phyloP scores from a whole-genome alignment of 257 asterid species.

The Lycium ferocissimum region DNA sequence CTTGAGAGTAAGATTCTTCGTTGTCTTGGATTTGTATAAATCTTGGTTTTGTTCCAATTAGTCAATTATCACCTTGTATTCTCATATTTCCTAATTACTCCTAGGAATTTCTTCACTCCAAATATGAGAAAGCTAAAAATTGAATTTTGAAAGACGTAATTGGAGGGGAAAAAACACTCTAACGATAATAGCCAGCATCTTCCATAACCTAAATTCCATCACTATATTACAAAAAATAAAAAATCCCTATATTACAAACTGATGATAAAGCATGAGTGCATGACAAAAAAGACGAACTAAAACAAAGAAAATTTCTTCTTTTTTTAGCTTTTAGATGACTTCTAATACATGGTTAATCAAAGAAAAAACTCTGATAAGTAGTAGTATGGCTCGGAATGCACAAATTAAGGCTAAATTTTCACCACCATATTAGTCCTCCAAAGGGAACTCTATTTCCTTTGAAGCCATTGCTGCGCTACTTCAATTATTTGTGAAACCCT shows the following conservation, averaged over 20 bases:
- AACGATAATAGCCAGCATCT: neutral
- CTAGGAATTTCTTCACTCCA: neutral
- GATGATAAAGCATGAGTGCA: neutral
- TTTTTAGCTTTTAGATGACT: neutral
- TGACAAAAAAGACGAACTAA: neutral
- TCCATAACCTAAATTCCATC: neutral
- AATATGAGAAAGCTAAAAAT: neutral
- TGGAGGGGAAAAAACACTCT: neutral
- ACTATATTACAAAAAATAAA: slow-evolving; percentile 3
- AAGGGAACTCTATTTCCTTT: slow-evolving; percentile 14
- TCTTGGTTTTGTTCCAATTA: neutral
- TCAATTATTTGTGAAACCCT: slow-evolving; percentile 16
- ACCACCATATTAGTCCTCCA: slow-evolving; percentile 16
- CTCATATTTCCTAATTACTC: neutral
- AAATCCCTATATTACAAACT: neutral
- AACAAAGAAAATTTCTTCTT: neutral
- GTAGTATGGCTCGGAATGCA: neutral
- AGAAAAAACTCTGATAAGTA: neutral
- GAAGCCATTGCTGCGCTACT: neutral
- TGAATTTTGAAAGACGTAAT: neutral
- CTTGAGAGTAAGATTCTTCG: neutral
- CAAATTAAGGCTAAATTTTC: neutral
- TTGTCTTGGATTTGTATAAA: neutral
- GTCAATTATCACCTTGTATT: neutral
- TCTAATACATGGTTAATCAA: neutral